Conservation (phyloP, 306 rosid species). For the Malus sylvestris region DNA sequence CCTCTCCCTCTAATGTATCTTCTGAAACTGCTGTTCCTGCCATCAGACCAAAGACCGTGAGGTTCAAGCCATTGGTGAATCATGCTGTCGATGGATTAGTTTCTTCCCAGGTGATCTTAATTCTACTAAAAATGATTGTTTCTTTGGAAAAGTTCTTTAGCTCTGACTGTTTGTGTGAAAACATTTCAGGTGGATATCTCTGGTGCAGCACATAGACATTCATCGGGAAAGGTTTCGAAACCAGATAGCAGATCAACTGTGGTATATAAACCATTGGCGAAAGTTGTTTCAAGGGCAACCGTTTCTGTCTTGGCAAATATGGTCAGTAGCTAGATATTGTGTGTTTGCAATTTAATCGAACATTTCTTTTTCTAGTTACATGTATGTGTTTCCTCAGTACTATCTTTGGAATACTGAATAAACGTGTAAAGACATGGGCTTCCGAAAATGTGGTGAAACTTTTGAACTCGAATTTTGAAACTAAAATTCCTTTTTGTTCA, state of each 20-base stretch:
- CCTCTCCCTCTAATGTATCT: constrained; percentile 39
- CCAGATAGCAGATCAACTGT: constrained; percentile 44
- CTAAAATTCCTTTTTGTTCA: neutral
- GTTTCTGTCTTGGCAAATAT: constrained; percentile 76
- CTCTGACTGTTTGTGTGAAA: constrained; percentile 12
- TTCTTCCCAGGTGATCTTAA: constrained; percentile 58
- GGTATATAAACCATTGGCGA: constrained; percentile 79
- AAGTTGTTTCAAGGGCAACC: constrained; percentile 69
- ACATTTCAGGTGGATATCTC: constrained; percentile 45
- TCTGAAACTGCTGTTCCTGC: constrained; percentile 69
- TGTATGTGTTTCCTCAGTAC: neutral
- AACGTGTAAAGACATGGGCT: neutral
- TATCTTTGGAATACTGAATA: neutral
- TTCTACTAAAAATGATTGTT: constrained; percentile 1
- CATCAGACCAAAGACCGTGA: constrained; percentile 85
- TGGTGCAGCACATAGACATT: constrained; percentile 29
- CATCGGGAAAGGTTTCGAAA: constrained; percentile 36
- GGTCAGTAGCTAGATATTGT: constrained; percentile 36
- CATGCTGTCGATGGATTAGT: constrained; percentile 29
- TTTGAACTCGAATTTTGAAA: neutral
- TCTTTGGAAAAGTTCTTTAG: constrained; percentile 12
- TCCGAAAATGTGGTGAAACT: neutral
- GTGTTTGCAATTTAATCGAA: neutral
- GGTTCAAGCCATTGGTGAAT: constrained; percentile 59
- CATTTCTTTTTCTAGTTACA: neutral